Conservation (phyloP, 768 basidiomycete genomes). For the Russula compacta region DNA sequence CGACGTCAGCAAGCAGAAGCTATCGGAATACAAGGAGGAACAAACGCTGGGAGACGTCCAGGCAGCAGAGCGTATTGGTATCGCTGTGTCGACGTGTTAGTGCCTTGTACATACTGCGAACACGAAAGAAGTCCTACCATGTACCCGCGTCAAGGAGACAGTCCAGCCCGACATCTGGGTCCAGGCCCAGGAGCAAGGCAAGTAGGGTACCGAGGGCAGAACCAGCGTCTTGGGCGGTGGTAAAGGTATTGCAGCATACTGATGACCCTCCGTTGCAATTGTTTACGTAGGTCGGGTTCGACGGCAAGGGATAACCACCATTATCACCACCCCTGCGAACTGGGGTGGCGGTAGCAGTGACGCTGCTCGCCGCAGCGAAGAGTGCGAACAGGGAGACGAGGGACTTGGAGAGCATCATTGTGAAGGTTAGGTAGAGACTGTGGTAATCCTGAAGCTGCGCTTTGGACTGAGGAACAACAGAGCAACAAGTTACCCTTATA, state of each 20-base stretch:
- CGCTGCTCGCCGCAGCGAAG: background rate
- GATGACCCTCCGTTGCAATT: background rate
- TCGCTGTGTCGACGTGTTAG: background rate
- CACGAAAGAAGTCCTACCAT: background rate
- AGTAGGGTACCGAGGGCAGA: fast-evolving
- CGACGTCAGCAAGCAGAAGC: background rate
- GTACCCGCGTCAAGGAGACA: too few species aligned
- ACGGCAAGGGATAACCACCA: background rate
- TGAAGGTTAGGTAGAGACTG: background rate
- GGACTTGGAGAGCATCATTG: constrained; percentile 1
- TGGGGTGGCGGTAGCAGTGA: background rate
- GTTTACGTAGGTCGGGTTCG: background rate
- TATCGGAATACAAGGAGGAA: background rate
- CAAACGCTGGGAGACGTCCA: background rate
- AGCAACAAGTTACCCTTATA: background rate
- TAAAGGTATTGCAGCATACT: background rate
- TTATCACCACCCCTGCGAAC: background rate
- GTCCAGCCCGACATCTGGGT: background rate
- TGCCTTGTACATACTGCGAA: background rate
- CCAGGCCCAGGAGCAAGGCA: background rate
- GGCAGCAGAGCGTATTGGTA: background rate
- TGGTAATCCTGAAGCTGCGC: background rate
- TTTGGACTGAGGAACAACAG: background rate
- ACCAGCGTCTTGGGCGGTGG: fast-evolving
- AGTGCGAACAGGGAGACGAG: background rate